phyloP scores from a whole-genome alignment of 176 grass and related monocot genomes.

The Zea luxurians region DNA sequence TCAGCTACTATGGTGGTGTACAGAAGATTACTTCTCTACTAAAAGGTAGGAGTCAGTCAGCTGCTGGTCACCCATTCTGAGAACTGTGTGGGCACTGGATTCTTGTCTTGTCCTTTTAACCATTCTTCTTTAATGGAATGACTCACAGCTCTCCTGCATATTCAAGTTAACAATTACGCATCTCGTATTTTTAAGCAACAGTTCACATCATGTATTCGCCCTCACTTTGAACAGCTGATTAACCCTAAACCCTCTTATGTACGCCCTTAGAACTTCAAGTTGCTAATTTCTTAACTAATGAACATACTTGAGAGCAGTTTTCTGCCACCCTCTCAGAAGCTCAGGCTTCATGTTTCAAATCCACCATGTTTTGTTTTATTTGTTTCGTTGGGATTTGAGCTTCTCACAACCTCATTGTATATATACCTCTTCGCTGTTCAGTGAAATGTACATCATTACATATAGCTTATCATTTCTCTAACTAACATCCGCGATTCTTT shows the following conservation, averaged over 20 bases:
- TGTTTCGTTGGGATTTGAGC: not conserved
- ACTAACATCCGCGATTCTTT: not conserved
- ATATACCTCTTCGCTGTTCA: not conserved
- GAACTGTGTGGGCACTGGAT: not conserved
- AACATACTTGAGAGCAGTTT: not conserved
- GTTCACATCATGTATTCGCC: not conserved
- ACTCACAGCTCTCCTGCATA: not conserved
- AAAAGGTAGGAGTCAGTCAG: conserved; percentile 60
- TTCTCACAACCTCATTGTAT: not conserved
- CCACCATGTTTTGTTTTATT: not conserved
- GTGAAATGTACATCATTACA: conserved; percentile 11
- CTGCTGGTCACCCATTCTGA: not conserved
- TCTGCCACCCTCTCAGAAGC: not conserved
- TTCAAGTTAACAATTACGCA: not conserved
- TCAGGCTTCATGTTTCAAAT: not conserved
- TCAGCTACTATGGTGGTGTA: conserved; percentile 94
- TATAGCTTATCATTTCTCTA: not conserved
- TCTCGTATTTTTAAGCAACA: not conserved
- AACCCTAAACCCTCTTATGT: not conserved
- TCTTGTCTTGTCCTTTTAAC: not conserved
- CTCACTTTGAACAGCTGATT: conserved; percentile 1
- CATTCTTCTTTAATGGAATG: not conserved
- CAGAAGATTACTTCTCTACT: conserved; percentile 81
- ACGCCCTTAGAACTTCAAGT: not conserved
- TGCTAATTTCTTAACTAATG: not conserved